Evolutionary conservation across 2,329 filamentous ascomycete genomes (phyloP).

Genomic region (Diaporthe ilicicola): DNA sequence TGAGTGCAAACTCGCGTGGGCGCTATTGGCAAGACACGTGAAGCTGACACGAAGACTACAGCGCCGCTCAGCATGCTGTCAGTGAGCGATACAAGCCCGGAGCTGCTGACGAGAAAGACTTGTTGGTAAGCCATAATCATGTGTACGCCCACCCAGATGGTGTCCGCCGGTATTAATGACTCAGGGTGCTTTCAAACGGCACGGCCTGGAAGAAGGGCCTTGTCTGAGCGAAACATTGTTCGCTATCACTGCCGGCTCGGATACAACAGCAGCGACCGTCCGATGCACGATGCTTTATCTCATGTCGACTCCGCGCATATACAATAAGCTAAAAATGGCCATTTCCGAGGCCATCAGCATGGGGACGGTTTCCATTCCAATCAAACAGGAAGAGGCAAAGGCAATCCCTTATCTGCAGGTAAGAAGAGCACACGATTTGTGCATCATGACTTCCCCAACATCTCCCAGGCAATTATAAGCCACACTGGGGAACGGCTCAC

Average conservation of each 20-base stretch:
- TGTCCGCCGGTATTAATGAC: not conserved
- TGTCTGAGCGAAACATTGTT: slow-evolving; percentile 52
- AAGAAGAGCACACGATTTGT: not conserved
- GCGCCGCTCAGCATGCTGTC: slow-evolving; percentile 51
- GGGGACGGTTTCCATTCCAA: not conserved
- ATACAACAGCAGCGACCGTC: slow-evolving; percentile 59
- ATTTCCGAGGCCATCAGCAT: slow-evolving; percentile 5
- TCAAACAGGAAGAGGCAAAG: slow-evolving; percentile 24
- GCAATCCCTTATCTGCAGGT: slow-evolving; percentile 23
- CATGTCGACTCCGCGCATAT: slow-evolving; percentile 31
- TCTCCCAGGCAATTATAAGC: not conserved
- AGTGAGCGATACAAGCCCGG: slow-evolving; percentile 52
- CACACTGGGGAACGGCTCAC: not conserved
- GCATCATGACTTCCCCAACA: not conserved
- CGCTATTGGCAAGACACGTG: not conserved
- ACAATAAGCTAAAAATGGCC: slow-evolving; percentile 29
- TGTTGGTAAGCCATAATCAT: slow-evolving; percentile 45
- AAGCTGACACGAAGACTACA: not conserved
- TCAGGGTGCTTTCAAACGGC: slow-evolving; percentile 2
- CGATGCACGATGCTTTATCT: slow-evolving; percentile 46
- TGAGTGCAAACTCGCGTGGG: not conserved
- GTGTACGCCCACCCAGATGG: not conserved
- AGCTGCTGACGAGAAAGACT: slow-evolving; percentile 54
- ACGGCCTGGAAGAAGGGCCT: slow-evolving; percentile 41
- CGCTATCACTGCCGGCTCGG: slow-evolving; percentile 53